Percentiles rank a stretch among this genome's conserved stretches.
Conservation (phyloP, 306 rosid species). For the Vicia faba region DNA sequence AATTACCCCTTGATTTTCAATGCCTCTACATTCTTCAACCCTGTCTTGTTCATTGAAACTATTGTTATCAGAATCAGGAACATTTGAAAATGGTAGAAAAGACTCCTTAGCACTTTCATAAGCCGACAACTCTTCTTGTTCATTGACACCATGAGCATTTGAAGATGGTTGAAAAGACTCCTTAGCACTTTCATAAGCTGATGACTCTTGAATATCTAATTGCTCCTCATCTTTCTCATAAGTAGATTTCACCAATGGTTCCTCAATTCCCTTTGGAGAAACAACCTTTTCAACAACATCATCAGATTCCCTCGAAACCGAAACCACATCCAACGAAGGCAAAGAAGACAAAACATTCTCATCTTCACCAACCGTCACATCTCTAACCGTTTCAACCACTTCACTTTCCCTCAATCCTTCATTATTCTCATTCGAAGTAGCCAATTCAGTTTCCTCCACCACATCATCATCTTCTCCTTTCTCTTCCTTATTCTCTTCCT, state of each 20-base stretch:
- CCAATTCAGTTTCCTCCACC: constrained; percentile 11
- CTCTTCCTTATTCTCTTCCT: constrained; percentile 30
- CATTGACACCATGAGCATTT: constrained; percentile 31
- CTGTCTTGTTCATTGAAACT: constrained; percentile 27
- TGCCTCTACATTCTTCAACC: constrained; percentile 38
- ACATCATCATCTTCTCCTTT: constrained; percentile 13
- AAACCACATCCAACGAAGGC: constrained; percentile 32
- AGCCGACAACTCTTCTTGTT: neutral
- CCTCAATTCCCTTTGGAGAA: constrained; percentile 41
- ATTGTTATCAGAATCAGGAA: constrained; percentile 38
- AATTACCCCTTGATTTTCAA: constrained; percentile 46
- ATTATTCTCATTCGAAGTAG: constrained; percentile 26
- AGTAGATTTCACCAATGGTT: constrained; percentile 21
- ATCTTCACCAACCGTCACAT: constrained; percentile 21
- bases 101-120: constrained; percentile 36
- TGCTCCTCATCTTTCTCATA: constrained; percentile 46
- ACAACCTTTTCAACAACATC: constrained; percentile 34
- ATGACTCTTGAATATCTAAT: constrained; percentile 38
- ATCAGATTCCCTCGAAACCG: constrained; percentile 35
- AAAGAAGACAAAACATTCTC: constrained; percentile 31
- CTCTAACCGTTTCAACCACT: constrained; percentile 33
- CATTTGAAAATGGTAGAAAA: constrained; percentile 39
- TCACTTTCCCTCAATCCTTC: constrained; percentile 34
- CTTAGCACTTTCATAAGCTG: constrained; percentile 37
- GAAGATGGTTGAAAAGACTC: constrained; percentile 38